Conservation (phyloP, 805 yeast genomes). For the Millerozyma miso region DNA sequence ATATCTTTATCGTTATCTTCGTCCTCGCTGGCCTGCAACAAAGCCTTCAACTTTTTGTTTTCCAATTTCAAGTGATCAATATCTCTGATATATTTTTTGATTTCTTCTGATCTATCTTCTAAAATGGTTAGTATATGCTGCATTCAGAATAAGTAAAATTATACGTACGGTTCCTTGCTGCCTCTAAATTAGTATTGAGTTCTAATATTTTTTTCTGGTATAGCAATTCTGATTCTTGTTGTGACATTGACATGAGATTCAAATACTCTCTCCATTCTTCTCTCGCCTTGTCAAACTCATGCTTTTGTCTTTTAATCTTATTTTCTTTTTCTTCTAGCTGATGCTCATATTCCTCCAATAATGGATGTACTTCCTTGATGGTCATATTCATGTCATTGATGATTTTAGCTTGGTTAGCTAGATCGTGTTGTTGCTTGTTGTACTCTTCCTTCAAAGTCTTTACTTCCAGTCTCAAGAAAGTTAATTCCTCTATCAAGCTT, state of each 20-base stretch:
- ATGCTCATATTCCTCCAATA: conserved; percentile 43
- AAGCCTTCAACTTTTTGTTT: not conserved
- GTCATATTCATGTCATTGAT: conserved; percentile 46
- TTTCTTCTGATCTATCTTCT: not conserved
- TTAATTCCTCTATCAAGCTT: not conserved
- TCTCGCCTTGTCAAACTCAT: conserved; percentile 48
- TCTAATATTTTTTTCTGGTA: conserved; percentile 45
- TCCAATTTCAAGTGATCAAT: not conserved
- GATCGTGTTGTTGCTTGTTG: conserved; percentile 20
- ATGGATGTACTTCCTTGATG: conserved; percentile 46
- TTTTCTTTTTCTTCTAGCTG: conserved; percentile 43
- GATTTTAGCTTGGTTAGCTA: conserved; percentile 42
- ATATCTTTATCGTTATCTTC: not conserved
- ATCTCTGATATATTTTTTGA: not conserved
- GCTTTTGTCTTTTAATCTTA: conserved; percentile 43
- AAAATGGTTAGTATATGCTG: not conserved
- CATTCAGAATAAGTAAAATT: not conserved
- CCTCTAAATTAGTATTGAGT: conserved; percentile 13
- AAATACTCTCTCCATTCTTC: conserved; percentile 57
- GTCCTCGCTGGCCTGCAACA: not conserved
- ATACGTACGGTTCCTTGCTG: not conserved
- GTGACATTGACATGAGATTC: conserved; percentile 50
- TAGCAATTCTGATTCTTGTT: conserved; percentile 49
- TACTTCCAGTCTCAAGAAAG: not conserved
- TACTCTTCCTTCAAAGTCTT: conserved; percentile 18